These are phyloP conservation scores for Pulchroboletus neoregius DNA, from an alignment of 1,284 basidiomycete genomes.

Conservation along the genomic window DNA sequence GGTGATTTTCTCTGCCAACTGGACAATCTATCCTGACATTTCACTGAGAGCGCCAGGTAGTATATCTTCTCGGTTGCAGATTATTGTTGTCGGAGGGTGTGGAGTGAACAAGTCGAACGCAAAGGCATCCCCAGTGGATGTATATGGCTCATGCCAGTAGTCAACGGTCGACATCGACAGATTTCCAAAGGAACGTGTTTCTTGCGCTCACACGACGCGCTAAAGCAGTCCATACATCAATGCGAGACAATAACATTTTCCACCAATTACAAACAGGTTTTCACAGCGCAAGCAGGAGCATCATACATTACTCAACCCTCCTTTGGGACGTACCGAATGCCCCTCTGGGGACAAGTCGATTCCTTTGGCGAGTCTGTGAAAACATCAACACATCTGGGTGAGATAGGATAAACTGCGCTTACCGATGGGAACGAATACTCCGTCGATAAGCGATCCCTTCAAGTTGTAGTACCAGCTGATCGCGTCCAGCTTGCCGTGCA, in stretches of 20 bases:
- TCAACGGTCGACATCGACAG: no score
- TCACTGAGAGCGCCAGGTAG: no score
- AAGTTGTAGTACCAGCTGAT: slow-evolving; percentile 68
- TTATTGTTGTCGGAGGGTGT: no score
- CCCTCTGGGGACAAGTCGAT: slow-evolving; percentile 14
- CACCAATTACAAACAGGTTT: background rate
- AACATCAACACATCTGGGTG: background rate
- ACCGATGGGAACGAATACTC: slow-evolving; percentile 59
- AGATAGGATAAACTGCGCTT: slow-evolving; percentile 8
- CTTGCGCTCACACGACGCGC: no score
- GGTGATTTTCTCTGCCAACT: no score
- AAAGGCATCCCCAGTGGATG: no score
- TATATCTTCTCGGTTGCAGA: no score
- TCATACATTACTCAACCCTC: slow-evolving; percentile 1
- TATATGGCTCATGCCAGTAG: no score
- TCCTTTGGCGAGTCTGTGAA: slow-evolving; percentile 47
- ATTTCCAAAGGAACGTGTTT: no score
- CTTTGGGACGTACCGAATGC: slow-evolving; percentile 18
- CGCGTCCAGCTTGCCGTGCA: slow-evolving; percentile 43
- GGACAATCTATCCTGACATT: no score
- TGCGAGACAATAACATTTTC: background rate
- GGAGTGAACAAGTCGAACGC: no score
- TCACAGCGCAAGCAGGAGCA: background rate
- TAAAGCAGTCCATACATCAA: background rate
- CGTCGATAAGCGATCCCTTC: slow-evolving; percentile 63